Percentiles rank a stretch among this genome's conserved stretches.
phyloP scores from a whole-genome alignment of 768 basidiomycete species.

The Suillus fuscotomentosus region DNA sequence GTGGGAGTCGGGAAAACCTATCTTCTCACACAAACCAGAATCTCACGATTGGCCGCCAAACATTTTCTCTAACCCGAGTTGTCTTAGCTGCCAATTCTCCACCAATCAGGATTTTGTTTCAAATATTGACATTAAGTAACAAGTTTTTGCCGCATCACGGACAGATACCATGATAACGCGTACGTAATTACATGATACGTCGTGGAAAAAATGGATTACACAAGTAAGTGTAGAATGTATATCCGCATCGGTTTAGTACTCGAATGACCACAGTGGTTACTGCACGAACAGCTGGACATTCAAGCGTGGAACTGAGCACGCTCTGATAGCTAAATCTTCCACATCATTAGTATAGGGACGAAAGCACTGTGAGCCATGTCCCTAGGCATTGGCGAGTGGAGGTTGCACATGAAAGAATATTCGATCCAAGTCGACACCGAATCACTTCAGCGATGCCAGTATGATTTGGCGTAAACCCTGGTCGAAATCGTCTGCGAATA shows the following conservation, averaged over 20 bases:
- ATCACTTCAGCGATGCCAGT: neutral
- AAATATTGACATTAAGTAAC: neutral
- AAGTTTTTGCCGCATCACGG: neutral
- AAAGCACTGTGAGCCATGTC: slow-evolving; percentile 72
- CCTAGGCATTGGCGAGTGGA: slow-evolving; percentile 76
- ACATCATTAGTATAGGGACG: slow-evolving; percentile 75
- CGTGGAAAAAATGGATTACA: neutral
- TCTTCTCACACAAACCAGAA: slow-evolving; percentile 11
- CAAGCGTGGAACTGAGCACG: slow-evolving; percentile 73
- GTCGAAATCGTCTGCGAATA: neutral
- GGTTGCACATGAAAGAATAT: neutral
- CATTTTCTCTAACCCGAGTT: no score
- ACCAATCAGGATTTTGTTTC: no score
- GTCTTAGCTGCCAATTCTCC: no score
- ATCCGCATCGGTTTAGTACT: slow-evolving; percentile 72
- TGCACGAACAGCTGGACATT: slow-evolving; percentile 48
- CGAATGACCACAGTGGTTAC: slow-evolving; percentile 56
- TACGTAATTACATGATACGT: neutral
- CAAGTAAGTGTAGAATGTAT: neutral
- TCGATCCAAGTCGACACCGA: neutral
- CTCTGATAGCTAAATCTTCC: slow-evolving; percentile 49
- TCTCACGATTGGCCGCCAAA: neutral
- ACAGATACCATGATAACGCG: neutral
- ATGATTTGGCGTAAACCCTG: neutral
- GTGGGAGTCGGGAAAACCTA: neutral